A percentile compares a stretch with the other conserved stretches of the same genome.
Conservation (phyloP, 495 filamentous ascomycete species). For the Talaromyces borbonicus region DNA sequence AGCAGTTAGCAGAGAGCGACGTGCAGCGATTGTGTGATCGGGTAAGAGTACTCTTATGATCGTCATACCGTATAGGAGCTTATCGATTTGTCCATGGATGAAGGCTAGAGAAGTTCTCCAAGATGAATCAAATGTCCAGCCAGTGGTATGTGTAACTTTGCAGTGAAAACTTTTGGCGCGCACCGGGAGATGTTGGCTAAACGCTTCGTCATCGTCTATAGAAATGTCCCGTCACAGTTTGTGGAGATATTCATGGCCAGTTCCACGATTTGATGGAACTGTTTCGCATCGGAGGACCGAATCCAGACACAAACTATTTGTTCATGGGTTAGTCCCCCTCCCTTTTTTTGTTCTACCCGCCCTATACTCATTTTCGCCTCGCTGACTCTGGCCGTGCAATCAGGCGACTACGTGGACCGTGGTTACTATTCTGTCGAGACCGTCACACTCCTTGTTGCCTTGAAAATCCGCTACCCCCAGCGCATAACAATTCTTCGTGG, state of each 20-base stretch:
- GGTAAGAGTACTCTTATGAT: slow-evolving; percentile 45
- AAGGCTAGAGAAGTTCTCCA: slow-evolving; percentile 94
- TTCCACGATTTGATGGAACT: slow-evolving; percentile 94
- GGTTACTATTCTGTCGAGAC: slow-evolving; percentile 97
- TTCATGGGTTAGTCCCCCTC: slow-evolving; percentile 86
- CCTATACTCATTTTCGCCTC: not conserved
- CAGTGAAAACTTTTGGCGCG: slow-evolving; percentile 5
- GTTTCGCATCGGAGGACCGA: slow-evolving; percentile 85
- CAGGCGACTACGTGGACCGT: slow-evolving; percentile 93
- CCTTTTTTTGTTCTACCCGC: not conserved
- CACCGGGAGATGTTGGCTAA: not conserved
- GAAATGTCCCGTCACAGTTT: slow-evolving; percentile 93
- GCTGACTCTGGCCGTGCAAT: not conserved
- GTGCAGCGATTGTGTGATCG: slow-evolving; percentile 96
- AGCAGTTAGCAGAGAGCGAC: slow-evolving; percentile 89
- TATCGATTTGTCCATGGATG: slow-evolving; percentile 1
- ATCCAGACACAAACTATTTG: slow-evolving; percentile 89
- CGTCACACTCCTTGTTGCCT: slow-evolving; percentile 82
- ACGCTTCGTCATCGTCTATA: slow-evolving; percentile 25
- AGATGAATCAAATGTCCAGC: slow-evolving; percentile 97
- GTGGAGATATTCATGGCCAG: slow-evolving; percentile 89
- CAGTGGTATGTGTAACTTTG: slow-evolving; percentile 86
- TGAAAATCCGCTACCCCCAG: slow-evolving; percentile 93
- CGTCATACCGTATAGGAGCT: not conserved
- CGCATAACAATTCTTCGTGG: slow-evolving; percentile 95